phyloP scores from a whole-genome alignment of 208 protist genomes.

The Acanthamoeba culbertsoni region DNA sequence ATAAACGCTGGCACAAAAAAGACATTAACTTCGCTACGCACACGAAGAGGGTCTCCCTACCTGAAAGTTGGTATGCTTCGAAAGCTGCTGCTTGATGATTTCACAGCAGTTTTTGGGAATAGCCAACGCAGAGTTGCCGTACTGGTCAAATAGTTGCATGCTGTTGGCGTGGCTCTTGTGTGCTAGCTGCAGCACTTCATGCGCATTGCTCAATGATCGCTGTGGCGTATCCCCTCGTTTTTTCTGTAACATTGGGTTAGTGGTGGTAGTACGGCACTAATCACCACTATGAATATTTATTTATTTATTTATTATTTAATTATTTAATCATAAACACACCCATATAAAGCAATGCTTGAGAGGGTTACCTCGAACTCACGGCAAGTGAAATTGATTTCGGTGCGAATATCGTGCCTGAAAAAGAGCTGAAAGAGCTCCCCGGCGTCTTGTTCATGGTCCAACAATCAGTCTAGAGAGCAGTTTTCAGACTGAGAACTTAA shows the following conservation, averaged over 20 bases:
- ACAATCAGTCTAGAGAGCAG: neutral
- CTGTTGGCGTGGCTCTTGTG: neutral
- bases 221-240: neutral
- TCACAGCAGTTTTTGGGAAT: neutral
- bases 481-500: neutral
- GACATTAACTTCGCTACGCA: neutral
- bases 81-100: neutral
- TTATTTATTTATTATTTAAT: too few species aligned
- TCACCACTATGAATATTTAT: neutral
- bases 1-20: neutral
- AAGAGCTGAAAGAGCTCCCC: neutral
- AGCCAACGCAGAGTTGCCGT: neutral
- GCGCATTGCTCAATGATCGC: neutral
- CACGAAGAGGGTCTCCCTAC: neutral
- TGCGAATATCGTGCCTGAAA: neutral
- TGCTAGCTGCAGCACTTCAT: neutral
- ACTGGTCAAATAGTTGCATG: neutral
- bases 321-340: too few species aligned
- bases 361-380: neutral
- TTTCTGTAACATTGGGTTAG: neutral
- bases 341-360: neutral
- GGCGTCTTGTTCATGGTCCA: neutral
- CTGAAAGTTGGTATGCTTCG: neutral
- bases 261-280: neutral
- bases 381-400: neutral